phyloP scores from a whole-genome alignment of 768 basidiomycete genomes.

The Amylocystis lapponica region DNA sequence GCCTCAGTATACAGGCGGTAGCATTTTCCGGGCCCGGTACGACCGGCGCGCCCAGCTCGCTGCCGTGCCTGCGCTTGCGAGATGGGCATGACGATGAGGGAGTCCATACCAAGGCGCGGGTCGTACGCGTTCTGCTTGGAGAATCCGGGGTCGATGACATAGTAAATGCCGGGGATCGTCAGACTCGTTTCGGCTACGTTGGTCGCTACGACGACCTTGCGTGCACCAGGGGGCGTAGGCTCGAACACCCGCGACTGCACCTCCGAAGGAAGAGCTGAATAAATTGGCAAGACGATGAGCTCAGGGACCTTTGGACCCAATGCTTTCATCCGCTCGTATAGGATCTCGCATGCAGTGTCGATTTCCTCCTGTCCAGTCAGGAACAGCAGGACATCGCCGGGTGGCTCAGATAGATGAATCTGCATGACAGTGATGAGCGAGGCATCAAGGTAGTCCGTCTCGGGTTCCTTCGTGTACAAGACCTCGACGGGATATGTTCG shows the following conservation, averaged over 20 bases:
- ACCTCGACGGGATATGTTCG: constrained; percentile 98
- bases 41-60: constrained; percentile 91
- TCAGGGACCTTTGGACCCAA: constrained; percentile 98
- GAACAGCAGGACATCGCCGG: constrained; percentile 94
- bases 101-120: constrained; percentile 96
- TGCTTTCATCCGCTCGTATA: constrained; percentile 98
- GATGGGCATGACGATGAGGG: constrained; percentile 96
- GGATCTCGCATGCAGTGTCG: constrained; percentile 94
- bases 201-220: constrained; percentile 99
- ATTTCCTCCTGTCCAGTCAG: constrained; percentile 99
- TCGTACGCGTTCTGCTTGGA: constrained; percentile 99
- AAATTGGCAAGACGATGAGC: constrained; percentile 93
- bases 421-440: constrained; percentile 99
- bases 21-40: constrained; percentile 97
- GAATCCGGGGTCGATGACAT: constrained; percentile 98
- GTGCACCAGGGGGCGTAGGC: constrained; percentile 94
- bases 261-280: constrained; percentile 96
- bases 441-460: constrained; percentile 94
- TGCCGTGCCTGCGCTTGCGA: constrained; percentile 98
- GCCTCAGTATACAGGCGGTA: constrained; percentile 98
- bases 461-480: constrained; percentile 98
- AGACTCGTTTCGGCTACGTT: constrained; percentile 98
- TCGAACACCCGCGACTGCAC: constrained; percentile 98
- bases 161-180: constrained; percentile 98
- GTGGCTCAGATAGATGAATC: constrained; percentile 96